Evolutionary conservation across 768 basidiomycete species (phyloP).

Genomic region (Kwoniella europaea): DNA sequence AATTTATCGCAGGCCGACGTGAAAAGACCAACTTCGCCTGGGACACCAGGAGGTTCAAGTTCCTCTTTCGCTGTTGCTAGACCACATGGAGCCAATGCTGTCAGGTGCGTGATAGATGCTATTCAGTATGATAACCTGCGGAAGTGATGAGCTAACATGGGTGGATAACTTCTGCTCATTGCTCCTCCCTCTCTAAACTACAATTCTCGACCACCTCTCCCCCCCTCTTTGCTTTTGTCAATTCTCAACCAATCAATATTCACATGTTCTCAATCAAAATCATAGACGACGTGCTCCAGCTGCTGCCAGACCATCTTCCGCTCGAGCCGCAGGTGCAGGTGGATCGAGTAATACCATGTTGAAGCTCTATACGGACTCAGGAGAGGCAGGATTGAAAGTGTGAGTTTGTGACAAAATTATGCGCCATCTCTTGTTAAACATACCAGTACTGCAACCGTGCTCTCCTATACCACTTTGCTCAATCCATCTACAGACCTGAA

Average conservation of each 20-base stretch:
- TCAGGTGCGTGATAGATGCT: constrained; percentile 42
- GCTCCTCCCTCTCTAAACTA: not conserved
- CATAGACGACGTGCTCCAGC: constrained; percentile 55
- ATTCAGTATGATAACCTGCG: not conserved
- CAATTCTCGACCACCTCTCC: not conserved
- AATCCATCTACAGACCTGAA: not conserved
- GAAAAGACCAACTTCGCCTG: constrained; percentile 53
- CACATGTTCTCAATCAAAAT: not conserved
- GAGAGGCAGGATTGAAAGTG: constrained; percentile 96
- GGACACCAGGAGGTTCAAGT: constrained; percentile 36
- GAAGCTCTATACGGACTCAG: constrained; percentile 92
- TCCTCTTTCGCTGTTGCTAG: constrained; percentile 49
- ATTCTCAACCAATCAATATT: not conserved
- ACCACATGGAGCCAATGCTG: constrained; percentile 58
- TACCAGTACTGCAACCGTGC: not conserved
- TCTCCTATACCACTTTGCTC: not conserved
- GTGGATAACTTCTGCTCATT: not conserved
- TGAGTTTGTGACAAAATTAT: constrained; percentile 62
- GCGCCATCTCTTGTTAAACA: too few relatives aligned
- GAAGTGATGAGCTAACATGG: not conserved
- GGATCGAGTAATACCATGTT: constrained; percentile 98
- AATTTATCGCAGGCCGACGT: constrained; percentile 43
- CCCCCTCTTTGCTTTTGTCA: not conserved
- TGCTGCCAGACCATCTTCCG: constrained; percentile 75
- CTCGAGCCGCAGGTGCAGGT: constrained; percentile 90